Percentiles rank a stretch among this genome's conserved stretches.
Evolutionary conservation across 2,329 filamentous ascomycete species (phyloP).

Genomic region (Pseudogymnoascus sp.): DNA sequence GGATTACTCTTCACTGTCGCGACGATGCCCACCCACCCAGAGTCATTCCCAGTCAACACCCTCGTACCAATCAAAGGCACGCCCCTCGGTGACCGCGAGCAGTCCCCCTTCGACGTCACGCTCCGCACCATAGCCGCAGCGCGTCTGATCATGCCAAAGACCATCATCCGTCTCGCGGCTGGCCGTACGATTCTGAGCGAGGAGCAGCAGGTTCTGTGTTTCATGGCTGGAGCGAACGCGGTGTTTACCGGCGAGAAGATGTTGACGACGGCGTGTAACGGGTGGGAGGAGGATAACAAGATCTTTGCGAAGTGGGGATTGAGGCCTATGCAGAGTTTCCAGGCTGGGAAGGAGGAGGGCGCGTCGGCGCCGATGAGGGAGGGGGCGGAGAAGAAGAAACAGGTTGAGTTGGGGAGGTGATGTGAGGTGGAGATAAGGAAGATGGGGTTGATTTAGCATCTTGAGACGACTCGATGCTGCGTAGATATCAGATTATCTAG

Average conservation of each 20-base stretch:
- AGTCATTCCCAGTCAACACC: conserved; percentile 87
- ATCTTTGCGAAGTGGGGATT: conserved; percentile 83
- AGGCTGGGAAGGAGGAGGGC: conserved; percentile 23
- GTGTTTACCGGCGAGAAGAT: conserved; percentile 95
- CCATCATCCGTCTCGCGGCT: conserved; percentile 80
- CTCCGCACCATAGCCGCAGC: conserved; percentile 79
- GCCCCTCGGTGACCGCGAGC: conserved; percentile 65
- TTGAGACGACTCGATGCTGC: not conserved
- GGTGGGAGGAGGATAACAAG: conserved; percentile 78
- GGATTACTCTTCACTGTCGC: conserved; percentile 77
- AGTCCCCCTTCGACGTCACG: conserved; percentile 69
- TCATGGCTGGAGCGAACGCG: conserved; percentile 87
- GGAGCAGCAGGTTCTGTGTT: conserved; percentile 83
- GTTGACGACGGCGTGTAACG: conserved; percentile 84
- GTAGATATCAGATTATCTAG: not conserved
- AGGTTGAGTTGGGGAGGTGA: not conserved
- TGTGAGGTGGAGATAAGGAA: not conserved
- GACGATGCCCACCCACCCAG: conserved; percentile 72
- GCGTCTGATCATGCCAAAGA: conserved; percentile 71
- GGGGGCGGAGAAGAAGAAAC: conserved; percentile 8
- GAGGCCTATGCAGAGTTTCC: conserved; percentile 57
- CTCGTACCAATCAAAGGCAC: conserved; percentile 88
- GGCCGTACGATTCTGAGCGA: conserved; percentile 78
- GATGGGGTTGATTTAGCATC: not conserved
- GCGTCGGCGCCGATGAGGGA: conserved; percentile 15